Conservation (phyloP, 768 basidiomycete genomes). For the Tulasnella sp. region DNA sequence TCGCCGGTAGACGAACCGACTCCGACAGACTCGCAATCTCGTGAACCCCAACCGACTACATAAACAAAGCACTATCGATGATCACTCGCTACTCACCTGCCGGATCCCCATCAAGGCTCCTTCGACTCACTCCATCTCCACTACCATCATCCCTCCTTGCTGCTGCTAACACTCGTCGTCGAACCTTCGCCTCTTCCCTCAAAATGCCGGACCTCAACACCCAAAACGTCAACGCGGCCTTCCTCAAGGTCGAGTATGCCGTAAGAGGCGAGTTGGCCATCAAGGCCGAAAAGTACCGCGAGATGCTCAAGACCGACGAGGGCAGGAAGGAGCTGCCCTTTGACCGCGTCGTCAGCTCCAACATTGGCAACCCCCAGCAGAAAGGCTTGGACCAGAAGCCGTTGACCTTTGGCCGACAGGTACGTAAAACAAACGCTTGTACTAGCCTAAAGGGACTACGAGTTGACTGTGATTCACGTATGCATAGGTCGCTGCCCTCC, state of each 20-base stretch:
- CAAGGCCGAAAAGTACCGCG: conserved; percentile 80
- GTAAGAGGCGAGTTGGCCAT: conserved; percentile 96
- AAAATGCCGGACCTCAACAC: conserved; percentile 47
- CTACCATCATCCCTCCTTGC: background rate
- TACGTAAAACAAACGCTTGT: too few species aligned
- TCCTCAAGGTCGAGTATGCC: conserved; percentile 89
- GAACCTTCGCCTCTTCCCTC: background rate
- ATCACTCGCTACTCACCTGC: background rate
- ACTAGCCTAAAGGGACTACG: too few species aligned
- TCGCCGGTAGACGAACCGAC: background rate
- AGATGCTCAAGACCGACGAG: conserved; percentile 52
- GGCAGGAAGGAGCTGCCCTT: conserved; percentile 60
- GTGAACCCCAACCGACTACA: background rate
- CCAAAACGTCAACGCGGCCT: conserved; percentile 71
- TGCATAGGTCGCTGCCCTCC: conserved; percentile 74
- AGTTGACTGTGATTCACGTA: too few species aligned
- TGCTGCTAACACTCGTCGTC: background rate
- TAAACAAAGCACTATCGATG: background rate
- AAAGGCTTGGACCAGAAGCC: conserved; percentile 89
- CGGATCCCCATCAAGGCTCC: background rate
- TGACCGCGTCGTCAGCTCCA: conserved; percentile 82
- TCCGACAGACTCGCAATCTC: background rate
- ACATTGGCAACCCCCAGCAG: conserved; percentile 98
- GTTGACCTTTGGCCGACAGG: conserved; percentile 90
- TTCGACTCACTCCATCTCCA: background rate